phyloP scores from a whole-genome alignment of 768 basidiomycete genomes.

The Calocybe cyanea region DNA sequence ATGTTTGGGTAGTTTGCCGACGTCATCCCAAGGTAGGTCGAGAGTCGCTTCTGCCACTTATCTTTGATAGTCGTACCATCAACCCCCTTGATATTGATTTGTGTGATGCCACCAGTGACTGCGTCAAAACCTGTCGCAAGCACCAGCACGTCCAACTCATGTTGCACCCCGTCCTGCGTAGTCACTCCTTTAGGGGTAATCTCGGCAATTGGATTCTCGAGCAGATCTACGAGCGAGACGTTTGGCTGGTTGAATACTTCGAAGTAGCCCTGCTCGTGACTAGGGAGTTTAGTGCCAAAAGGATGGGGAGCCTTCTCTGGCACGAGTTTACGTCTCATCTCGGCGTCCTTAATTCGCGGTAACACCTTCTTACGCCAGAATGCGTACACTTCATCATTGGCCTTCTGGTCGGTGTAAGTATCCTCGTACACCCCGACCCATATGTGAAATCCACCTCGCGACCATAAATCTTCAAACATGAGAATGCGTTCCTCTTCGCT shows the following conservation, averaged over 20 bases:
- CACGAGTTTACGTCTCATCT: slow-evolving; percentile 19
- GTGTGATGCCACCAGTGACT: slow-evolving; percentile 18
- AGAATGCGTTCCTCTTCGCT: slow-evolving; percentile 19
- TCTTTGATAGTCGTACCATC: slow-evolving; percentile 18
- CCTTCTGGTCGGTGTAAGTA: slow-evolving; percentile 9
- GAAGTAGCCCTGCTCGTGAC: slow-evolving; percentile 18
- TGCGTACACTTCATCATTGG: slow-evolving; percentile 18
- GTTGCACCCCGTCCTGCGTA: slow-evolving; percentile 16
- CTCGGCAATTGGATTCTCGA: slow-evolving; percentile 15
- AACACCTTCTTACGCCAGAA: slow-evolving; percentile 18
- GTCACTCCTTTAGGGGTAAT: slow-evolving; percentile 17
- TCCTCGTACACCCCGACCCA: slow-evolving; percentile 15
- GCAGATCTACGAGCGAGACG: slow-evolving; percentile 17
- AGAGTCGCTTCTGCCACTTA: too few relatives aligned
- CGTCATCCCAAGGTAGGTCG: slow-evolving; percentile 20
- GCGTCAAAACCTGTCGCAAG: slow-evolving; percentile 23
- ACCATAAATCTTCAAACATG: slow-evolving; percentile 18
- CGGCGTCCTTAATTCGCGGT: slow-evolving; percentile 13
- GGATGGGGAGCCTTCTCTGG: slow-evolving; percentile 19
- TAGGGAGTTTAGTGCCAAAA: slow-evolving; percentile 19
- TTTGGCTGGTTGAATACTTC: slow-evolving; percentile 22
- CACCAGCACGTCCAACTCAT: slow-evolving; percentile 18
- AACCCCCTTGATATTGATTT: slow-evolving; percentile 17
- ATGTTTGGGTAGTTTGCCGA: slow-evolving; percentile 21
- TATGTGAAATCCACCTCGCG: slow-evolving; percentile 17